A percentile compares a stretch with the other conserved stretches of the same genome.
Conservation (phyloP, 2,329 filamentous ascomycete species). For the Aspergillus arachidicola region DNA sequence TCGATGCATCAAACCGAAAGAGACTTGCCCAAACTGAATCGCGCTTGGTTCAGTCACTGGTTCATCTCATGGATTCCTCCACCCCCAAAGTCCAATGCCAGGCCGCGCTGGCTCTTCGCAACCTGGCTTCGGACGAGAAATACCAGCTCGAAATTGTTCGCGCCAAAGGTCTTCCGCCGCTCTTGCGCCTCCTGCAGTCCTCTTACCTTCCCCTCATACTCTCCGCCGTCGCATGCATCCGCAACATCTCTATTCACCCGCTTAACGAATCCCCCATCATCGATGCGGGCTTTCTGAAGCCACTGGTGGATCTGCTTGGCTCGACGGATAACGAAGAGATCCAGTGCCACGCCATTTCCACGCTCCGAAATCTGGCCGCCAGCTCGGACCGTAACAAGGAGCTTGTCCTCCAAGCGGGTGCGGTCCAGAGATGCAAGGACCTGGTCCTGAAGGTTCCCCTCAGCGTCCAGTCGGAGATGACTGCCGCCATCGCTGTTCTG, state of each 20-base stretch:
- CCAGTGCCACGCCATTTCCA: conserved; percentile 97
- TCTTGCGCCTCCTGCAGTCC: conserved; percentile 88
- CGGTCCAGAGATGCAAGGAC: conserved; percentile 98
- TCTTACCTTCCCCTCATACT: conserved; percentile 95
- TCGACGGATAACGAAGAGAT: conserved; percentile 98
- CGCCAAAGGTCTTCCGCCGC: conserved; percentile 78
- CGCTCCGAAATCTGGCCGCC: conserved; percentile 88
- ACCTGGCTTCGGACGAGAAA: conserved; percentile 95
- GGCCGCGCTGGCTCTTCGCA: conserved; percentile 88
- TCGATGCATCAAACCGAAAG: conserved; percentile 87
- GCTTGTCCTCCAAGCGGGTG: conserved; percentile 92
- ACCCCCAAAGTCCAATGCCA: conserved; percentile 98
- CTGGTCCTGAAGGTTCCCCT: conserved; percentile 90
- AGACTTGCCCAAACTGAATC: conserved; percentile 89
- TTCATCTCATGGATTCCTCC: conserved; percentile 95
- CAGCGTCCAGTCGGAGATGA: conserved; percentile 98
- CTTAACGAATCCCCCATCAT: conserved; percentile 98
- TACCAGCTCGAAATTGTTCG: conserved; percentile 98
- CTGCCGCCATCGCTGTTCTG: conserved; percentile 95
- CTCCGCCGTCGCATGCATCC: conserved; percentile 95
- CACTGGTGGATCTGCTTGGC: conserved; percentile 87
- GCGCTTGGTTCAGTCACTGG: conserved; percentile 87
- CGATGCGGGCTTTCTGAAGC: conserved; percentile 92
- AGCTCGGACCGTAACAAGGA: conserved; percentile 98
- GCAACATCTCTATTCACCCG: conserved; percentile 98